Evolutionary conservation across 1,284 basidiomycete species (phyloP), one percentile per base, ranked within the genome.

Genomic region (Vanrija pseudolonga): DNA sequence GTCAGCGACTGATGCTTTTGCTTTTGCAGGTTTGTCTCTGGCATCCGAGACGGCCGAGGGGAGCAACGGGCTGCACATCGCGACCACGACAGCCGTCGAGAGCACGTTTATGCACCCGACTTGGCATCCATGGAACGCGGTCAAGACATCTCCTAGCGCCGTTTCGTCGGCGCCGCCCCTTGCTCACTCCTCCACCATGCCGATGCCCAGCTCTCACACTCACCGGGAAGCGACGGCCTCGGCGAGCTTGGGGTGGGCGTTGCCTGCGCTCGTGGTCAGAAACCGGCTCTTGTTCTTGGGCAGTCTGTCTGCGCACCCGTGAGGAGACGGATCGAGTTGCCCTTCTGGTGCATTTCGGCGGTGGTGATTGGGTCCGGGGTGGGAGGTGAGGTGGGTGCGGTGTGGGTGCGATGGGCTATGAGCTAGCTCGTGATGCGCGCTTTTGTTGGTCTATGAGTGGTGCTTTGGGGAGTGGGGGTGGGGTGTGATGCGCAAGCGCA

Each of bases 211-310:
- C 4, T 32, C 32, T 4, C 12, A 9, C 1, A 67, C 91, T 85
- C 82, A 96, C 93, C 93, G 86, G 80, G 93, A 87, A 69, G 92
- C 89, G 74, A 98, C 92, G 58, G 86, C 83, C 75, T 89, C 84
- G 71, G 95, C 95, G 78, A 98, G 88, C 83, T 92, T 89, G 62
- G 93, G 92, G 80, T 98, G 95, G 76, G 90, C 92, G 82, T 97
- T 98, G 76, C 95, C 93, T 97, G 78, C 28, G 44, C 44, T 18
- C 26, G n/a, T 36, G 44, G 18, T 45, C 44, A 17, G 20, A 32
- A 19, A 17, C 18, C 28, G 18, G 44, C 24, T 26, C 28, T 28
- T 36, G 44, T 14, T 32, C 23, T 28, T 28, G 32, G 32, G 32
- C 32, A 14, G 32, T 32, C 7, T 26, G 26, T 26, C 9, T n/a